Conservation (phyloP, 2,329 filamentous ascomycete species). For the Pseudovirgaria hyperparasitica region DNA sequence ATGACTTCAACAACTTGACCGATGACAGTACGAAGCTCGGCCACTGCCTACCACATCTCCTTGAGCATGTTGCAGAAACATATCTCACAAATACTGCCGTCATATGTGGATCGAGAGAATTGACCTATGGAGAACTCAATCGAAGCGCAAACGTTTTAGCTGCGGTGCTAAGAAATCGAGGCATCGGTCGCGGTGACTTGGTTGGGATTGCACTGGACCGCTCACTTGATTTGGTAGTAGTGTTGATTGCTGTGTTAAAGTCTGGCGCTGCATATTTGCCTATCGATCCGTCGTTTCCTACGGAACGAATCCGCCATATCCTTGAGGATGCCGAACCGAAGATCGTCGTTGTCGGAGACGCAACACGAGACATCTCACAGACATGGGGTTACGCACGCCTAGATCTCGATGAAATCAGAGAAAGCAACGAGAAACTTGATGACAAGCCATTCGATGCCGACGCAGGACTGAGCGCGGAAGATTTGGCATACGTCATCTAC, state of each 20-base stretch:
- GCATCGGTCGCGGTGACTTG: conserved; percentile 11
- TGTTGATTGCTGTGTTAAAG: conserved; percentile 17
- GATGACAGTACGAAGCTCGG: too few relatives aligned
- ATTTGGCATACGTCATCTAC: conserved; percentile 5
- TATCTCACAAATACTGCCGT: too few relatives aligned
- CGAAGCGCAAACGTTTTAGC: conserved; percentile 10
- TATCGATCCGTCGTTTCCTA: conserved; percentile 35
- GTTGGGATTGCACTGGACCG: conserved; percentile 15
- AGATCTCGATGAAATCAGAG: conserved; percentile 7
- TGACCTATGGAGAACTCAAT: too few relatives aligned
- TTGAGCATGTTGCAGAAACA: too few relatives aligned
- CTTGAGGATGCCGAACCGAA: conserved; percentile 32
- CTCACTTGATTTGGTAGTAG: conserved; percentile 4
- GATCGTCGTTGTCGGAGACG: conserved; percentile 3
- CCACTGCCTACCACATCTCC: too few relatives aligned
- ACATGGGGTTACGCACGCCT: conserved; percentile 8
- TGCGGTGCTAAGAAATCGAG: conserved; percentile 7
- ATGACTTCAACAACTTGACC: too few relatives aligned
- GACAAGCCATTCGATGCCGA: too few relatives aligned
- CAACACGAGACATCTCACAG: conserved; percentile 4
- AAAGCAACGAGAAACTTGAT: neutral
- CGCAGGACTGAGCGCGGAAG: too few relatives aligned
- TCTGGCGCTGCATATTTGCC: conserved; percentile 36
- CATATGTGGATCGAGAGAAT: too few relatives aligned
- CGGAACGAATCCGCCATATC: conserved; percentile 32